Evolutionary conservation across 169 alveolate species (phyloP).

Genomic region (Cryptosporidium parvum): DNA sequence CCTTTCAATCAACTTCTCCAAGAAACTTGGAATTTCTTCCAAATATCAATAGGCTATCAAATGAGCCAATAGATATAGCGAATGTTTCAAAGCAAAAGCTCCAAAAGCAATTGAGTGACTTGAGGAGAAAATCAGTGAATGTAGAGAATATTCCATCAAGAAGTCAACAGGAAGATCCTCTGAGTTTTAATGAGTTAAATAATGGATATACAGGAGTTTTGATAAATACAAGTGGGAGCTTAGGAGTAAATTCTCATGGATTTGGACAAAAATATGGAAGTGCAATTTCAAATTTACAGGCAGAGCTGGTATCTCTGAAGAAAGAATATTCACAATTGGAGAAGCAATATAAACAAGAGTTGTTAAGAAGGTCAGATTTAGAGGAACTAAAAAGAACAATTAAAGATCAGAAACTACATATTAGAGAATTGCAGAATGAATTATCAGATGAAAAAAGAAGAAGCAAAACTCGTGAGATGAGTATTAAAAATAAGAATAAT

Average conservation of each 20-base stretch:
- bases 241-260: slow-evolving; percentile 2
- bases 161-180: slow-evolving; percentile 37
- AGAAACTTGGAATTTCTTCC: slow-evolving; percentile 75
- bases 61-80: slow-evolving; percentile 40
- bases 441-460: slow-evolving; percentile 72
- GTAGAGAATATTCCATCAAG: slow-evolving; percentile 38
- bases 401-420: slow-evolving; percentile 55
- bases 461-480: slow-evolving; percentile 50
- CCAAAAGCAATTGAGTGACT: slow-evolving; percentile 40
- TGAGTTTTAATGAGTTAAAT: slow-evolving; percentile 28
- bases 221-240: not conserved
- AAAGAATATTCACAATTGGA: slow-evolving; percentile 54
- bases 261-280: slow-evolving; percentile 13
- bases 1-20: slow-evolving; percentile 74
- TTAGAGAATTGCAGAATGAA: slow-evolving; percentile 66
- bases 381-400: slow-evolving; percentile 37
- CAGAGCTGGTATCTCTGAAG: slow-evolving; percentile 33
- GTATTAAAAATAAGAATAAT: slow-evolving; percentile 14
- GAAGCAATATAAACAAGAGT: slow-evolving; percentile 66
- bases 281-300: slow-evolving; percentile 40
- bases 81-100: slow-evolving; percentile 47
- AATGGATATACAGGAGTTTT: slow-evolving; percentile 42
- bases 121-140: slow-evolving; percentile 23
- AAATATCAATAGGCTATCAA: slow-evolving; percentile 15
- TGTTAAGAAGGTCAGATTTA: slow-evolving; percentile 45